Evolutionary conservation across 345 rosid genomes (phyloP).

Genomic region (Brassica juncea): DNA sequence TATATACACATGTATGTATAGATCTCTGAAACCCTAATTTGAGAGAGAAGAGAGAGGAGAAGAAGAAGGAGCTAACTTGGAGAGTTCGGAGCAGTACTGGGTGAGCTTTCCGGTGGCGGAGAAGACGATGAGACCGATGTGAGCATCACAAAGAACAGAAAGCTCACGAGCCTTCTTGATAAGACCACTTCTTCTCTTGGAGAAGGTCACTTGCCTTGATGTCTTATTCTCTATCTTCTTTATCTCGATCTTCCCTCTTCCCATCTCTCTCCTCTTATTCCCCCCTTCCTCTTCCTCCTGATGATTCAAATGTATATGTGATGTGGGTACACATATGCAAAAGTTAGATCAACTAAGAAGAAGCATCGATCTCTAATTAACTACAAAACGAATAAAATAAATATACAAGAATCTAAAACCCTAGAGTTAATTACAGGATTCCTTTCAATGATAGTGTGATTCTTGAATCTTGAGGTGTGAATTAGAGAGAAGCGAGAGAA

Average conservation of each 20-base stretch:
- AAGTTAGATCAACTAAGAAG: constrained; percentile 14
- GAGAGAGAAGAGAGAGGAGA: constrained; percentile 6
- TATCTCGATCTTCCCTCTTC: constrained; percentile 51
- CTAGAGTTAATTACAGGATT: constrained; percentile 33
- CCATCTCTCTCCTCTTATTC: constrained; percentile 41
- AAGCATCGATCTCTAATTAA: constrained; percentile 4
- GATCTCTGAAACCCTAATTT: constrained; percentile 41
- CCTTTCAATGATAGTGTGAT: constrained; percentile 25
- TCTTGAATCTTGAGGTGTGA: constrained; percentile 27
- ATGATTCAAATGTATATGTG: constrained; percentile 20
- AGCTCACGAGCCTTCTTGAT: constrained; percentile 53
- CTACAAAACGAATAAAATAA: background rate
- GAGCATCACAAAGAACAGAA: constrained; percentile 53
- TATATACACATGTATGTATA: constrained; percentile 26
- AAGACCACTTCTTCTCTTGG: constrained; percentile 53
- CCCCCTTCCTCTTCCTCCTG: constrained; percentile 29
- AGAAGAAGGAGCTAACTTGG: constrained; percentile 35
- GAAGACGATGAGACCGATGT: constrained; percentile 54
- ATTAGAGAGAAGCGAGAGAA: background rate
- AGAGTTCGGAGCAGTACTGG: constrained; percentile 41
- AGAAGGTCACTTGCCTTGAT: constrained; percentile 50
- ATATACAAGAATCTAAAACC: constrained; percentile 15
- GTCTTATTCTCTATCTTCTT: constrained; percentile 49
- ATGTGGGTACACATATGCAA: background rate
- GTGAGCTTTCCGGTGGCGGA: constrained; percentile 49